Percentiles rank a stretch among this genome's conserved stretches.
Evolutionary conservation across 495 filamentous ascomycete genomes (phyloP).

Genomic region (Friedmanniomyces endolithicus): DNA sequence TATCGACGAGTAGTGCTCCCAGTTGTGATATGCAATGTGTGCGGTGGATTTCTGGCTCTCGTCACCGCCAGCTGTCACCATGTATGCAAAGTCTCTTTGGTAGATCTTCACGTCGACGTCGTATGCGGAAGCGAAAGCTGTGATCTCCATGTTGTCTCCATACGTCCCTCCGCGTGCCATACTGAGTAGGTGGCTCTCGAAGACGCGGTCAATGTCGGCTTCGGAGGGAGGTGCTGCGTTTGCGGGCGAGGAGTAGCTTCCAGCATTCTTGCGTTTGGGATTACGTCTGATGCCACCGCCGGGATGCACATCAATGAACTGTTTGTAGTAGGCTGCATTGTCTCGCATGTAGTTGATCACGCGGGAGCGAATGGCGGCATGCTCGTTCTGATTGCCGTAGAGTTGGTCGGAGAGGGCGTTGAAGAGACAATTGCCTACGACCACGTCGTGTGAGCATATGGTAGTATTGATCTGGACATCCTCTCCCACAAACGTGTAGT

Average conservation of each 20-base stretch:
- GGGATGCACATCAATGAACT: slow-evolving; percentile 47
- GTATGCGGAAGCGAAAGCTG: slow-evolving; percentile 53
- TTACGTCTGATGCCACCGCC: slow-evolving; percentile 50
- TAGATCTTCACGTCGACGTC: slow-evolving; percentile 53
- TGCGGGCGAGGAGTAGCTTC: slow-evolving; percentile 33
- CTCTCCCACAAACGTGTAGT: background rate
- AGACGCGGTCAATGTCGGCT: slow-evolving; percentile 49
- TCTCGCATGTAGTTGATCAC: slow-evolving; percentile 52
- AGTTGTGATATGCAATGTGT: slow-evolving; percentile 67
- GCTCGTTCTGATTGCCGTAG: slow-evolving; percentile 49
- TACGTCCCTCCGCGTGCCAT: slow-evolving; percentile 54
- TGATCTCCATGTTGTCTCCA: slow-evolving; percentile 61
- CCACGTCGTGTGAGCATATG: slow-evolving; percentile 9
- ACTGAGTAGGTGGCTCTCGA: slow-evolving; percentile 46
- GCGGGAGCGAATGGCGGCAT: slow-evolving; percentile 44
- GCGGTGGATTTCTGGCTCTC: slow-evolving; percentile 34
- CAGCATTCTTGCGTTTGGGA: slow-evolving; percentile 47
- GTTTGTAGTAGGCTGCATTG: slow-evolving; percentile 51
- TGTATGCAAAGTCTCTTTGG: slow-evolving; percentile 35
- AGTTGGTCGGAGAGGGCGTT: slow-evolving; percentile 67
- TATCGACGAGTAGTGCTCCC: slow-evolving; percentile 67
- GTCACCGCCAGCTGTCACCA: slow-evolving; percentile 23
- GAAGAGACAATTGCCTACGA: slow-evolving; percentile 66
- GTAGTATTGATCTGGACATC: background rate
- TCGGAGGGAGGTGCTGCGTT: slow-evolving; percentile 32